Evolutionary conservation across 1,284 basidiomycete genomes (phyloP), one percentile per base, ranked within the genome.

Genomic region (Apiotrichum montevideense): DNA sequence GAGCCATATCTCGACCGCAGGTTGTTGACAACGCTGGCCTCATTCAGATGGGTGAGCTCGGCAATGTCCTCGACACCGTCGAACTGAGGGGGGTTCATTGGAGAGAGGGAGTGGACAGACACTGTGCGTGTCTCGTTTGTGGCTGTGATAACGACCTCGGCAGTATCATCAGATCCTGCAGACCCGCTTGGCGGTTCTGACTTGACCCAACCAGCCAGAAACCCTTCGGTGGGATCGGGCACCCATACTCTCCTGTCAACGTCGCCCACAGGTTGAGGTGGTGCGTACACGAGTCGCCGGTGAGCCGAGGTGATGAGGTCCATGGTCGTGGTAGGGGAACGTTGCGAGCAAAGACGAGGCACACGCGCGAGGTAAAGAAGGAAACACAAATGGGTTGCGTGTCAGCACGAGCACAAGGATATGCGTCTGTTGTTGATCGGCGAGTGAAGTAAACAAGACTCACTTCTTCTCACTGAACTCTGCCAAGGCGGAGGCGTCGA

Each of bases 31-130:
- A 99, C 96, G 66, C 91, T 94, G 9, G 96, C 94, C 81, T 99
- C 96, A 74, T 98, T 98, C 60, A 98, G 80, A 77, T 94, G 97
- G 1, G 96, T 98, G 62, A 99, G 81, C 77, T 98, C 94, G 46
- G 96, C 96, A 67, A 98, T 98, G 77, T 99, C 96, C 65, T 95
- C 93, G 3, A 93, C 94, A 48, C 91, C 85, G 78, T 98, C 94
- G 74, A 98, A 98, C 78, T 97, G 96, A 46, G 95, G 95, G 11
- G 95, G 96, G 70, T 98, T 98, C 90, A 95, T 94, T 80, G 92
- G 93, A 66, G 87, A 91, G 45, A 94, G 77, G 21, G 85, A 83
- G 65, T 89, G 86, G 54, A 90, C 79, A 3, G 87, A 85, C 6
- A 94, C 82, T 56, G 78, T 83, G 50, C 88, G 58, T 29, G 71